Percentiles rank a stretch among this genome's conserved stretches.
Evolutionary conservation across 2,329 filamentous ascomycete genomes (phyloP).

Genomic region (Phialophora tarda): DNA sequence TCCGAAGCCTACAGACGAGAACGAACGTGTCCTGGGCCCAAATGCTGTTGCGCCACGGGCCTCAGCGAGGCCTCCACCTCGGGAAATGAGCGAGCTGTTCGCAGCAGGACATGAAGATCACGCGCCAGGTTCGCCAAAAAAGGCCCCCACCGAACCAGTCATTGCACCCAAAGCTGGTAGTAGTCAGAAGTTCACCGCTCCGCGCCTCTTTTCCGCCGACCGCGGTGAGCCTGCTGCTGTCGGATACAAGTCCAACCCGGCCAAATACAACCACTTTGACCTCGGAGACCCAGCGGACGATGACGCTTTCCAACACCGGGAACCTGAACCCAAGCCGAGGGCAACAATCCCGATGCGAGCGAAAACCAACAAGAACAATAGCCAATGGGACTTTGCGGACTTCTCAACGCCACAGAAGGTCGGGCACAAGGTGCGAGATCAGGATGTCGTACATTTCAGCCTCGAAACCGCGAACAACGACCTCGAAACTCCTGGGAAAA

Average conservation of each 20-base stretch:
- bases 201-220: conserved; percentile 60
- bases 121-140: conserved; percentile 41
- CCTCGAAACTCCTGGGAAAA: conserved; percentile 43
- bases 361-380: conserved; percentile 56
- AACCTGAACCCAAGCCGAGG: conserved; percentile 40
- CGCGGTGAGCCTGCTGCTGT: conserved; percentile 59
- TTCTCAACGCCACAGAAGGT: conserved; percentile 83
- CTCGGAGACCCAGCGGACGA: conserved; percentile 60
- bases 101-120: conserved; percentile 53
- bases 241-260: conserved; percentile 68
- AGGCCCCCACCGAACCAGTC: conserved; percentile 39
- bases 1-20: conserved; percentile 31
- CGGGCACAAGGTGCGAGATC: conserved; percentile 65
- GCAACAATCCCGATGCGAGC: conserved; percentile 31
- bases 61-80: conserved; percentile 72
- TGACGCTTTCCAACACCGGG: conserved; percentile 39
- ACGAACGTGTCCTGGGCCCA: conserved; percentile 56
- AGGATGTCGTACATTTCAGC: conserved; percentile 75
- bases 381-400: conserved; percentile 87
- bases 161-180: conserved; percentile 56
- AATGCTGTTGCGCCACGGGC: conserved; percentile 68
- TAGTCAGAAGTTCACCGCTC: conserved; percentile 55
- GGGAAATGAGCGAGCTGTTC: conserved; percentile 73
- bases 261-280: conserved; percentile 85
- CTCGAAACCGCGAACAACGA: conserved; percentile 73